Conservation (phyloP, 148 eudicot species). For the Bassia scoparia region DNA sequence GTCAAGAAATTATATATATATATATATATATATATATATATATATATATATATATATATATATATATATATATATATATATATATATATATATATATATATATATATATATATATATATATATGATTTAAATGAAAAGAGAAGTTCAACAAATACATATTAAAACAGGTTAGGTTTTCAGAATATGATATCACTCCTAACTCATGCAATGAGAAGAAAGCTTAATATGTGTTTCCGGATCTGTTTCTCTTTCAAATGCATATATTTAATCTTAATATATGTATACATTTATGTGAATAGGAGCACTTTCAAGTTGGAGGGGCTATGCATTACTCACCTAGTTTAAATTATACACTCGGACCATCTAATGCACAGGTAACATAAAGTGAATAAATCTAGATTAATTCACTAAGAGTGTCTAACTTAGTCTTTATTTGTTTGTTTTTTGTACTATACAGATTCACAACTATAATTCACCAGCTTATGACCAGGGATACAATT, state of each 20-base stretch:
- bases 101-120: no score
- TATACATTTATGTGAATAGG: not conserved
- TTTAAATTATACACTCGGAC: not conserved
- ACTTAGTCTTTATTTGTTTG: not conserved
- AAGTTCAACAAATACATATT: no score
- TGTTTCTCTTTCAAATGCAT: not conserved
- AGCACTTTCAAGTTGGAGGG: not conserved
- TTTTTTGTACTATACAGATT: not conserved
- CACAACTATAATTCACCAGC: not conserved
- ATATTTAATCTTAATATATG: not conserved
- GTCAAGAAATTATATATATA: no score
- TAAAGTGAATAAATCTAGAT: not conserved
- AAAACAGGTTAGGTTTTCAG: no score
- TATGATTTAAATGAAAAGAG: no score
- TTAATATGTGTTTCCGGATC: not conserved
- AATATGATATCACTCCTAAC: no score
- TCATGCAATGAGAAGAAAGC: no score
- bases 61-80: no score
- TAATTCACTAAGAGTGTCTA: not conserved
- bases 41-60: no score
- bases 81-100: no score
- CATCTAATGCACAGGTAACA: not conserved
- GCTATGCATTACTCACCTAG: not conserved
- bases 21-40: no score
- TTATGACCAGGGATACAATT: not conserved